Base-by-base conservation (phyloP, 23 red algal genomes). In the Gracilaria domingensis region DNA sequence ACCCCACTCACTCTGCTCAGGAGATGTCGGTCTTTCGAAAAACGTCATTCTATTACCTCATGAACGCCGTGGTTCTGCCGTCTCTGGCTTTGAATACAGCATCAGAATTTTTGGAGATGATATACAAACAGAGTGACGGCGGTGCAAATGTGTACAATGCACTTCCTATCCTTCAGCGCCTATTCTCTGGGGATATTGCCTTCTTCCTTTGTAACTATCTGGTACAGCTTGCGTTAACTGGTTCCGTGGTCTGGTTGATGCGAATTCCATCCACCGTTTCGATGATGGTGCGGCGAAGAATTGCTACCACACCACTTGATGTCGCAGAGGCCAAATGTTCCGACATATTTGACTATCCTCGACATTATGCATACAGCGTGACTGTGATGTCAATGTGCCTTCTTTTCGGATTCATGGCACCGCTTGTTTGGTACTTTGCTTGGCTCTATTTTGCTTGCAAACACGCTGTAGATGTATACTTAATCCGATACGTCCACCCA, bases 11-110 rank as follows among this genome's bases (percentile, higher is more conserved):
- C 42, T 96, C 97, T 24, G 93, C 74, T 36, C 81, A 93, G 58
- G 97, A 99, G 86, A 90, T 94, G 82, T 88, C 90, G 62, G 86
- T 99, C 3, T 94, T 99, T 79, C 97, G 97, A 32, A 99, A 99
- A 55, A 95, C 92, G 20, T 88, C 89, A 54, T 94, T 95, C 34
- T 99, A 99, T 69, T 96, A 95, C 66, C 76, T 99, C 24, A 85
- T 96, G 80, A 99, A 99, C 61, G 74, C 95, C 23, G 93, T 99
- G 23, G 67, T 99, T 45, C 80, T 99, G 59, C 97, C 97, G 4
- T 95, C 95, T 13, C 80, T 99, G 17, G 97, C 97, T 34, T 39
- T 99, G 30, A 94, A 99, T 78, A 96, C 97, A 0, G 97, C 97
- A 18, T 95, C 97, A 13, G 87, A 96, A 66, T 87, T 99, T 80